Percentiles rank a stretch among this genome's conserved stretches.
phyloP scores from a whole-genome alignment of 495 filamentous ascomycete genomes.

The Lindgomyces ingoldianus region DNA sequence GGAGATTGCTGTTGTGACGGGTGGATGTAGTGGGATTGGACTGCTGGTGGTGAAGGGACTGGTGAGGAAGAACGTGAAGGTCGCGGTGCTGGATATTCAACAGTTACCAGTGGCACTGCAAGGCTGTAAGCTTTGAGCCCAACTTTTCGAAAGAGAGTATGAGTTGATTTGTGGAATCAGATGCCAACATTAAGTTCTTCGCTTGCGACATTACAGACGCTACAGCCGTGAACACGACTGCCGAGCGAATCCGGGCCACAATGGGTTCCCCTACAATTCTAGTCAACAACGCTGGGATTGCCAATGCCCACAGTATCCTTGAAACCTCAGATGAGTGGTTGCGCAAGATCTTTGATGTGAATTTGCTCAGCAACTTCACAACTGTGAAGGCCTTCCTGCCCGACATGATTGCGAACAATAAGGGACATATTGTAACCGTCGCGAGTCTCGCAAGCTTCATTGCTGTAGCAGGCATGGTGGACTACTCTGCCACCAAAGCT shows the following conservation, averaged over 20 bases:
- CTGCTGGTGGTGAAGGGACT: constrained; percentile 53
- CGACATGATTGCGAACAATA: constrained; percentile 59
- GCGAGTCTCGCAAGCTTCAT: constrained; percentile 59
- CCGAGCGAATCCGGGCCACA: constrained; percentile 37
- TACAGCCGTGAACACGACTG: constrained; percentile 48
- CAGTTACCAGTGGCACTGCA: constrained; percentile 23
- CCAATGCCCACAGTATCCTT: constrained; percentile 53
- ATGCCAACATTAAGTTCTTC: constrained; percentile 46
- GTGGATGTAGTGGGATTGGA: constrained; percentile 61
- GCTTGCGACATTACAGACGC: constrained; percentile 58
- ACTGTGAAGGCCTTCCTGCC: constrained; percentile 62
- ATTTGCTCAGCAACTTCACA: constrained; percentile 59
- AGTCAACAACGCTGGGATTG: constrained; percentile 67
- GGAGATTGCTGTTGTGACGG: constrained; percentile 61
- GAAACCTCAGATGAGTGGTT: constrained; percentile 52
- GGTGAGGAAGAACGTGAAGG: constrained; percentile 49
- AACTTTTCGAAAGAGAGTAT: neutral
- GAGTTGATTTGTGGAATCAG: constrained; percentile 15
- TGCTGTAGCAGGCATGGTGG: constrained; percentile 51
- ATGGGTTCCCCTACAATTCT: constrained; percentile 58
- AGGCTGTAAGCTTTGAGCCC: constrained; percentile 15
- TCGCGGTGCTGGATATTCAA: constrained; percentile 48
- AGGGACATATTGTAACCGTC: constrained; percentile 61
- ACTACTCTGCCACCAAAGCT: constrained; percentile 61
- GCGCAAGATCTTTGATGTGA: constrained; percentile 58